Evolutionary conservation across 2,329 filamentous ascomycete species (phyloP).

Genomic region (Calonectria hawksworthii): DNA sequence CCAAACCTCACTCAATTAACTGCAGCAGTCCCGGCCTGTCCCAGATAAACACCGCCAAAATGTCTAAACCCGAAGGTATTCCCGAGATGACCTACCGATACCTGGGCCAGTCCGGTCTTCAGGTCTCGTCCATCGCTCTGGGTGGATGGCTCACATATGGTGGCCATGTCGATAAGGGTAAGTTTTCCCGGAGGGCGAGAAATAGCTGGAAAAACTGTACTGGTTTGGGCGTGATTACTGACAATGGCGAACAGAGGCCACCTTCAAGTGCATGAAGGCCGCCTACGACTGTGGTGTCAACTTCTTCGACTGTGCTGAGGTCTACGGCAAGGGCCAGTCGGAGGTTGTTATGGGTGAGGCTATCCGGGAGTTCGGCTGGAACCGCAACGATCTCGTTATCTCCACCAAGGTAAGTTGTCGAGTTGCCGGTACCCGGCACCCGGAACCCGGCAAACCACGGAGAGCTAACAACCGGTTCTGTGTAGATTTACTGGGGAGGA

Average conservation of each 20-base stretch:
- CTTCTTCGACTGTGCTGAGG: constrained; percentile 74
- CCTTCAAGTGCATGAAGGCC: constrained; percentile 72
- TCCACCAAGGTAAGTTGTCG: constrained; percentile 66
- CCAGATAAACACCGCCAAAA: constrained; percentile 37
- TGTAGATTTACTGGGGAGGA: constrained; percentile 74
- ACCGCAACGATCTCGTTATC: constrained; percentile 72
- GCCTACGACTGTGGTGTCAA: constrained; percentile 73
- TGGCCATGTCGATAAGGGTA: constrained; percentile 78
- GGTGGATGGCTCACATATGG: constrained; percentile 83
- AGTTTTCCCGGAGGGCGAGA: constrained; percentile 29
- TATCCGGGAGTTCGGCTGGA: constrained; percentile 72
- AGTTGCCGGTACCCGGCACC: background rate
- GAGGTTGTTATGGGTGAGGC: constrained; percentile 74
- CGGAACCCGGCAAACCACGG: background rate
- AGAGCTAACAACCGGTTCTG: background rate
- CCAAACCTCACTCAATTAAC: background rate
- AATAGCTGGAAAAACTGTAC: background rate
- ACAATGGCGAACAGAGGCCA: constrained; percentile 50
- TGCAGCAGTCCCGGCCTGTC: background rate
- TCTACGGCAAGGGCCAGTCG: constrained; percentile 70
- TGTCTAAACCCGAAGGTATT: constrained; percentile 58
- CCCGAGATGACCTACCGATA: constrained; percentile 78
- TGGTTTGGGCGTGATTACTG: background rate
- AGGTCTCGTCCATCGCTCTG: constrained; percentile 80
- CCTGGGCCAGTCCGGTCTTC: constrained; percentile 78